Base-by-base conservation (phyloP, 2,329 filamentous ascomycete genomes). In the Camptophora hylomeconis region DNA sequence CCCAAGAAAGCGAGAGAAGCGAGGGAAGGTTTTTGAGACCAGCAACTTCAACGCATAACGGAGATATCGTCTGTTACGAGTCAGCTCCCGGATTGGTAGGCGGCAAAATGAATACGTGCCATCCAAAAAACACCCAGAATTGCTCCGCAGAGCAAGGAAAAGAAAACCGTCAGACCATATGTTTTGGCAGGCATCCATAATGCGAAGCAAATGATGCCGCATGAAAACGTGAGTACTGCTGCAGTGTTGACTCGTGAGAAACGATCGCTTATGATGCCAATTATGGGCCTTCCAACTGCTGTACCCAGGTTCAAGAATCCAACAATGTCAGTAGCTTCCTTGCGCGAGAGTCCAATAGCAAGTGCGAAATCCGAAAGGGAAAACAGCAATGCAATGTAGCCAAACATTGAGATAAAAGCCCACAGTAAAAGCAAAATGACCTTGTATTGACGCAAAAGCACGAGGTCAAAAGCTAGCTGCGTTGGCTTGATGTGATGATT, bases 231-330 rank as follows among this genome's bases (percentile, higher is more conserved):
- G 51, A 69, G 63, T 6, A 60, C 45, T 1, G 55, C 55, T 1
- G 73, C 69, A 51, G 76, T 69, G 37, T 78, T 77, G 39, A 80
- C 61, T 2, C 72, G 57, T 2, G 74, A 73, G 17, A 71, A 57
- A 1, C 52, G 54, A 42, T 79, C 74, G 37, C 64, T 69, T 42
- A 70, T 69, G 45, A 73, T 69, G 1, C 75, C 75, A 5, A 78
- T 65, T 0, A 69, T 57, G 2, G 73, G 73, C 3, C 74, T 56
- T 5, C 63, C 62, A 20, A 66, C 20, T 0, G 56, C 58, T 2
- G 57, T 61, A 0, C 63, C 62, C 3, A 65, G 36, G 34, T 66
- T 66, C 13, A 67, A 37, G 6, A 65, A 37, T 0, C 52, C 61
- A 11, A 53, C 56, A 8, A 63, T 32, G 11, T 49, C 40, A 2